Conservation (phyloP, 805 yeast genomes). For the Wickerhamomyces alni region DNA sequence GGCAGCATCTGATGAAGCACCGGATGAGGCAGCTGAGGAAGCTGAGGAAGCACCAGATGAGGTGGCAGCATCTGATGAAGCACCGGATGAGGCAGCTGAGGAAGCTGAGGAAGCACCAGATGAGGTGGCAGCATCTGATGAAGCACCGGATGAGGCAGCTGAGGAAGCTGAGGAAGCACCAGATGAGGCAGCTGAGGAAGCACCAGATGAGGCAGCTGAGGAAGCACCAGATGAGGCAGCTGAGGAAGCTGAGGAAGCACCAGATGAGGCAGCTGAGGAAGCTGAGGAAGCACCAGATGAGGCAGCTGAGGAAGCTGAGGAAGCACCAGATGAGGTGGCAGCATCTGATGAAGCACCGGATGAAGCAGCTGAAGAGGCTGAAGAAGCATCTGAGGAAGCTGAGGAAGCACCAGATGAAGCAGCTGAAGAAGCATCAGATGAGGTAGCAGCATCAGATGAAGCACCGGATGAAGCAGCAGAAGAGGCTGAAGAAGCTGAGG, state of each 20-base stretch:
- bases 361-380: constrained; percentile 1
- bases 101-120: too few species aligned
- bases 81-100: not conserved
- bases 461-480: constrained; percentile 1
- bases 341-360: not conserved
- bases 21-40: not conserved
- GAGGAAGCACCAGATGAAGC: constrained; percentile 1
- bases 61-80: not conserved
- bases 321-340: not conserved
- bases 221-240: not conserved
- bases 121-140: too few species aligned
- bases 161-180: too few species aligned
- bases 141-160: constrained; percentile 3
- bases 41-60: not conserved
- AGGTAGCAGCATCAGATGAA: not conserved
- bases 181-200: not conserved
- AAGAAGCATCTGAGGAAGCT: not conserved
- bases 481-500: not conserved
- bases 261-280: not conserved
- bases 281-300: not conserved
- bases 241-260: not conserved
- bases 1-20: too few species aligned
- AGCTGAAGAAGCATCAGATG: not conserved
- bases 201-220: constrained; percentile 1
- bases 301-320: not conserved